Conservation (phyloP, 208 protist genomes). For the Leishmania aethiopica region DNA sequence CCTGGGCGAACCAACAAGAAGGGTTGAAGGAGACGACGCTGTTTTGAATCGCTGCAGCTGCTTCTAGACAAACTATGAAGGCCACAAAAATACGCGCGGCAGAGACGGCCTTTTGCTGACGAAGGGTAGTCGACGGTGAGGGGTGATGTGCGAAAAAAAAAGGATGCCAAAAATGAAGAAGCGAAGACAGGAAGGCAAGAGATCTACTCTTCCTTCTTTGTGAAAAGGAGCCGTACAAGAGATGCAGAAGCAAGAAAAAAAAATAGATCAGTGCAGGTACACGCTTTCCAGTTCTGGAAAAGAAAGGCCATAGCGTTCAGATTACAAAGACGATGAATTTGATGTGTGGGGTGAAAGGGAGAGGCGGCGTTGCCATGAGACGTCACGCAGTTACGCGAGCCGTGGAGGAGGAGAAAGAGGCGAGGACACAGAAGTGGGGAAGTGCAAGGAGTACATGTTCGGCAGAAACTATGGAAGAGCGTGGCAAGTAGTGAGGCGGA, state of each 20-base stretch:
- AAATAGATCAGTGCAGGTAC: background rate
- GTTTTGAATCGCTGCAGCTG: background rate
- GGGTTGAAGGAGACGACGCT: background rate
- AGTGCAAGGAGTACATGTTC: constrained; percentile 5
- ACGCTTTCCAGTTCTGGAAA: background rate
- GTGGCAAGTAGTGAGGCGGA: background rate
- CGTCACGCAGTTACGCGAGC: background rate
- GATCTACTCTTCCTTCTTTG: background rate
- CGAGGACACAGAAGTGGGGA: background rate
- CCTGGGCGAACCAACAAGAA: background rate
- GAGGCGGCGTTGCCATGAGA: background rate
- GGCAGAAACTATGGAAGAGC: background rate
- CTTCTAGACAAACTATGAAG: background rate
- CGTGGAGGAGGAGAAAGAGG: background rate
- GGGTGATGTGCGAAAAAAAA: background rate
- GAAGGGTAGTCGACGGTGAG: background rate
- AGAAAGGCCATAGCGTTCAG: background rate
- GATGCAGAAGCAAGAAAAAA: background rate
- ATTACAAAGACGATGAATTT: background rate
- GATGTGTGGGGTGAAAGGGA: background rate
- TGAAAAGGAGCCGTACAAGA: background rate
- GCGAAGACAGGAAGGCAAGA: background rate
- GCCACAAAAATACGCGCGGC: background rate
- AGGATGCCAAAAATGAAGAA: background rate
- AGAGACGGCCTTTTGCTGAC: background rate